Evolutionary conservation across 306 rosid species (phyloP).

Genomic region (Vicia villosa): DNA sequence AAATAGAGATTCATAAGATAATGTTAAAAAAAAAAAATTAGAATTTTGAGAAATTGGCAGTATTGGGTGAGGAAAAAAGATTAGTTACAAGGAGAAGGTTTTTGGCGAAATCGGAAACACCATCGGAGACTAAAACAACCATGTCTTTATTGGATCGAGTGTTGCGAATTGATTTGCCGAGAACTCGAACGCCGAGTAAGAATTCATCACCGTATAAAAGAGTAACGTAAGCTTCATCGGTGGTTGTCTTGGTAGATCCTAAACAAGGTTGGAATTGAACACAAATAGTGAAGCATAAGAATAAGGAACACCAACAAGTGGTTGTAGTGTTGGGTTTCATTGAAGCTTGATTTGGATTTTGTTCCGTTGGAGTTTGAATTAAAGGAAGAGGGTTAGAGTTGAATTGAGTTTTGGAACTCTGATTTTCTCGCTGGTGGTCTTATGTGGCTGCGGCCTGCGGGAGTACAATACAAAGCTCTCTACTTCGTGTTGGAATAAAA

Average conservation of each 20-base stretch:
- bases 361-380: neutral
- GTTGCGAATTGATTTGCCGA: constrained; percentile 88
- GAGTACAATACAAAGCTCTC: too few species aligned
- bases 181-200: constrained; percentile 89
- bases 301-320: neutral
- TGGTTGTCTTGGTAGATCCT: constrained; percentile 49
- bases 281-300: constrained; percentile 21
- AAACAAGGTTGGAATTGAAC: constrained; percentile 46
- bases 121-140: constrained; percentile 95
- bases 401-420: too few species aligned
- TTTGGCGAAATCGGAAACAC: constrained; percentile 84
- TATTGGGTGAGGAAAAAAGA: neutral
- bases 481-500: too few species aligned
- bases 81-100: constrained; percentile 78
- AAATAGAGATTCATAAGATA: too few species aligned
- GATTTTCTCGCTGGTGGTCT: too few species aligned
- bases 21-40: too few species aligned
- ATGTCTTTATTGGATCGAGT: constrained; percentile 82
- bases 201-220: constrained; percentile 96
- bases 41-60: too few species aligned
- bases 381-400: too few species aligned
- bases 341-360: constrained; percentile 3
- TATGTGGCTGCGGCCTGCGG: too few species aligned
- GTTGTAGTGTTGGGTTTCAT: constrained; percentile 41
- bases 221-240: constrained; percentile 82